Evolutionary conservation across 139 green algal genomes (phyloP).

Genomic region (Coelastrella sp.): DNA sequence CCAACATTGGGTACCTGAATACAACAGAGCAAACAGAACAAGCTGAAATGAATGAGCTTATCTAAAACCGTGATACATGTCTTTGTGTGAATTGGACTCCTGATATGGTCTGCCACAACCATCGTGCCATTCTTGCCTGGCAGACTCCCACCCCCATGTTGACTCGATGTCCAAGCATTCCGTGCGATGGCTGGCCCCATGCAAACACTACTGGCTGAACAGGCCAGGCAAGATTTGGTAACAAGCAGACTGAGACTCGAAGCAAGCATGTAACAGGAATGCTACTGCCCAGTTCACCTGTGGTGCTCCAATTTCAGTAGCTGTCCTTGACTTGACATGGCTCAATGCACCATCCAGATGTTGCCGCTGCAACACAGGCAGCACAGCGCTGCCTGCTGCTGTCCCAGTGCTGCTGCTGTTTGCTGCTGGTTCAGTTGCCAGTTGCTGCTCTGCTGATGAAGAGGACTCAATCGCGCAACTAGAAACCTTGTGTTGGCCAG

Average conservation of each 20-base stretch:
- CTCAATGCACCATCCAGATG: neutral
- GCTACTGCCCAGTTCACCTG: conserved; percentile 54
- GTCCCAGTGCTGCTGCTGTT: neutral
- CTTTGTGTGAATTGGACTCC: neutral
- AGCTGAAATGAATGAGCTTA: neutral
- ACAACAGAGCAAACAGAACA: neutral
- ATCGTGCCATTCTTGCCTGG: too few relatives aligned
- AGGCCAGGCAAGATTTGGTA: too few relatives aligned
- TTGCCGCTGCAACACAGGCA: neutral
- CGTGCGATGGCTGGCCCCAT: too few relatives aligned
- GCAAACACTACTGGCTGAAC: too few relatives aligned
- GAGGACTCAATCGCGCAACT: neutral
- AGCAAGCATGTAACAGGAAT: neutral
- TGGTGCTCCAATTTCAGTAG: conserved; percentile 79
- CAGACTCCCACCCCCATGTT: too few relatives aligned
- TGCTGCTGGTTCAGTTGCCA: neutral
- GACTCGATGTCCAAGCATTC: too few relatives aligned
- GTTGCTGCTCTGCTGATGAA: neutral
- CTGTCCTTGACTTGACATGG: conserved; percentile 67
- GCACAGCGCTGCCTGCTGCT: neutral
- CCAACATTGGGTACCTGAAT: conserved; percentile 83
- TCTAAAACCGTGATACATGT: neutral
- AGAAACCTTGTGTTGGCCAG: neutral
- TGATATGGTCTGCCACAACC: neutral
- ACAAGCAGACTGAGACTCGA: too few relatives aligned